Evolutionary conservation across 257 asterid species (phyloP), one percentile per base, ranked within the genome.

Genomic region (Striga asiatica): DNA sequence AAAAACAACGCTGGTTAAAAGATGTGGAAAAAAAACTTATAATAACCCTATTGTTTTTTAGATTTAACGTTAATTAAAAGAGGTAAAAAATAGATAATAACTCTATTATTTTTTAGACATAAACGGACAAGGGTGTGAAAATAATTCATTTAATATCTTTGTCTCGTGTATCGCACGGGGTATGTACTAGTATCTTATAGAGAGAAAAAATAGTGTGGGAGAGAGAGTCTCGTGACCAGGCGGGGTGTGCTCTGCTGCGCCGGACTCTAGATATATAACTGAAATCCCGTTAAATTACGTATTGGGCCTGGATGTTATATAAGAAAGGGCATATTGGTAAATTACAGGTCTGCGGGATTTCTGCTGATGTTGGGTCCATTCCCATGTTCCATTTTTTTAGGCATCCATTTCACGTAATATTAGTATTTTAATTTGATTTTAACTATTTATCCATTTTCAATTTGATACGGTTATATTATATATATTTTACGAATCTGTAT

Each of bases 181-280:
- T n/a, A n/a, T n/a, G 18, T 0, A 22, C 35, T 46, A 16, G 9
- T 60, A 49, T 27, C 8, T n/a, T 60, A 12, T 59, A 58, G 61
- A 45, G 45, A 46, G 70, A 62, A 62, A 38, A 63, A 61, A 13
- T 58, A 60, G 62, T 42, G 47, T 59, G 64, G 11, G 65, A 51
- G 47, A 41, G 72, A 14, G 54, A 64, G 42, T 49, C 22, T 58
- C 53, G 67, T 47, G 54, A 41, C 28, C 55, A 37, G 69, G 69
- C 49, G 27, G 53, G 16, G 45, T 35, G 16, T 39, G 42, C 58
- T 37, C 49, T 56, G 75, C 75, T 80, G 74, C 71, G 74, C 64
- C 24, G 43, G 65, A 58, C 41, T 43, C 43, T 6, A 21, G n/a
- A 47, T 7, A 24, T 50, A 43, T 64, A 72, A 72, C 78, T 58